Percentiles rank a stretch among this genome's conserved stretches.
Conservation (phyloP, 129 eudicot genomes). For the Centaurea solstitialis region DNA sequence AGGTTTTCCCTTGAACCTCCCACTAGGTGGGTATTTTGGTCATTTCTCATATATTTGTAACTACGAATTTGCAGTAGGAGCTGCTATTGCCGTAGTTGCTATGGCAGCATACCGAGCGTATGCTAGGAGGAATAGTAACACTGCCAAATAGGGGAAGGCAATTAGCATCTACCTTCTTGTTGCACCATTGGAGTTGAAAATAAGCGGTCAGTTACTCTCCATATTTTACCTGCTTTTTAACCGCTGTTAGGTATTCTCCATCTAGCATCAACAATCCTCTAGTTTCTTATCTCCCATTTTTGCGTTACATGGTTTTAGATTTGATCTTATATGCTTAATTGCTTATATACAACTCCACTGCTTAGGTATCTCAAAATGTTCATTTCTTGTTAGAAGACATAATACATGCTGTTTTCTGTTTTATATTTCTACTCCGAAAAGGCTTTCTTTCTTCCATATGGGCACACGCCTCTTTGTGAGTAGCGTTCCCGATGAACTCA, state of each 20-base stretch:
- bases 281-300: not conserved
- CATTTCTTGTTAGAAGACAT: not conserved
- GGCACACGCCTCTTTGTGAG: too few species aligned
- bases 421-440: not conserved
- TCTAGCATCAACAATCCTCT: not conserved
- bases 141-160: conserved; percentile 46
- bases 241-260: not conserved
- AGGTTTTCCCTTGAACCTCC: too few species aligned
- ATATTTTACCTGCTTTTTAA: conserved; percentile 8
- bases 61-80: conserved; percentile 64
- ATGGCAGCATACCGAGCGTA: conserved; percentile 71
- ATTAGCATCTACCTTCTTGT: conserved; percentile 11
- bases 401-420: not conserved
- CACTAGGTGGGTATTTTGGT: not conserved
- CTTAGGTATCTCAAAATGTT: not conserved
- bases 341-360: not conserved
- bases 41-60: not conserved
- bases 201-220: conserved; percentile 17
- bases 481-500: not conserved
- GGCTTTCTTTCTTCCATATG: too few species aligned
- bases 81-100: conserved; percentile 73
- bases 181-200: conserved; percentile 22
- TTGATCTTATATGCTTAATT: too few species aligned
- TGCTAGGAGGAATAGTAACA: conserved; percentile 53
- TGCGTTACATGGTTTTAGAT: not conserved